phyloP scores from a whole-genome alignment of 257 asterid genomes.

The Handroanthus guayacan region DNA sequence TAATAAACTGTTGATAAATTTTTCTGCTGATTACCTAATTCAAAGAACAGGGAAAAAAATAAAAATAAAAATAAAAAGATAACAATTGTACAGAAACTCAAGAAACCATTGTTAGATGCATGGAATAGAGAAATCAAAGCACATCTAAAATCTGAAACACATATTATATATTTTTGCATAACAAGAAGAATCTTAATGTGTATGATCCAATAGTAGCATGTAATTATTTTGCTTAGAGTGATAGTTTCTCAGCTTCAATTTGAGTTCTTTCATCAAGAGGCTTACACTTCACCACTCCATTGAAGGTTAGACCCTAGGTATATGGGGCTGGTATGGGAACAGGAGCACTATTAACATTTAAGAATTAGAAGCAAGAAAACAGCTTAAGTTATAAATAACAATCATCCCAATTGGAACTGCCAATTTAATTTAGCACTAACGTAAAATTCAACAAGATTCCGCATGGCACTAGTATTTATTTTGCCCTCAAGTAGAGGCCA shows the following conservation, averaged over 20 bases:
- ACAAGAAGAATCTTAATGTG: not conserved
- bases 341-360: not conserved
- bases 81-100: not conserved
- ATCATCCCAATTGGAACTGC: conserved; percentile 12
- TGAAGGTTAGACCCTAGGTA: conserved; percentile 8
- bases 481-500: not conserved
- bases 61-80: not conserved
- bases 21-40: not conserved
- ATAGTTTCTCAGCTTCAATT: not conserved
- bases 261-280: not conserved
- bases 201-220: not conserved
- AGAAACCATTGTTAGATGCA: conserved; percentile 6
- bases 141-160: not conserved
- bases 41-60: too few relatives aligned
- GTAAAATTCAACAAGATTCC: not conserved
- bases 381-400: not conserved
- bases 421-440: not conserved
- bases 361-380: conserved; percentile 8
- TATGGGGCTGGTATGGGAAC: conserved; percentile 4
- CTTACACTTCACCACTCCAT: not conserved
- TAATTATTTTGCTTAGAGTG: not conserved
- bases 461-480: not conserved
- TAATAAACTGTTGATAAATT: not conserved
- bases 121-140: not conserved
- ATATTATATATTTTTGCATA: not conserved